These are phyloP conservation scores for Nicotiana attenuata DNA, from an alignment of 257 asterid species.

Conservation along the genomic window DNA sequence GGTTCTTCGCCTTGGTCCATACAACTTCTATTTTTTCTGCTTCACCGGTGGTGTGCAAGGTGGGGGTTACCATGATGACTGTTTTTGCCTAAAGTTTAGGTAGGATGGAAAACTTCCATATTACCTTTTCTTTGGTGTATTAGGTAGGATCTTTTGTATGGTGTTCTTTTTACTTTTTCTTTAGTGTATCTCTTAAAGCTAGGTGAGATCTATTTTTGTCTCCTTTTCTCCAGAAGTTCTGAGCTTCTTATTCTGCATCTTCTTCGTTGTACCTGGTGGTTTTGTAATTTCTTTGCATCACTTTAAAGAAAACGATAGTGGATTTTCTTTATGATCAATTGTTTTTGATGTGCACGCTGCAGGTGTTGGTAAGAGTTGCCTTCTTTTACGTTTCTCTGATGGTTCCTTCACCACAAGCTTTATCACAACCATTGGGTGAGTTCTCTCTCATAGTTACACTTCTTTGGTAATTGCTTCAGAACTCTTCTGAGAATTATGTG, in stretches of 20 bases:
- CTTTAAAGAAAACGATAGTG: background rate
- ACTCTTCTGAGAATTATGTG: background rate
- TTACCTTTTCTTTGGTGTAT: background rate
- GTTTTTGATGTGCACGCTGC: background rate
- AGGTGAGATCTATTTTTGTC: background rate
- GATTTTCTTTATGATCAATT: background rate
- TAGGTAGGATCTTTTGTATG: background rate
- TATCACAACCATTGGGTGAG: slow-evolving; percentile 38
- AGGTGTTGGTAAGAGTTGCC: slow-evolving; percentile 48
- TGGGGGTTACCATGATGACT: background rate
- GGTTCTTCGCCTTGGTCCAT: background rate
- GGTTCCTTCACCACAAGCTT: slow-evolving; percentile 41
- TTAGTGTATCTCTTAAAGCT: background rate
- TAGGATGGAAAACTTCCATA: background rate
- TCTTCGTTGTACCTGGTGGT: background rate
- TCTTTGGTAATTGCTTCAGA: background rate
- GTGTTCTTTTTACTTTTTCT: background rate
- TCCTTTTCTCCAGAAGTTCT: background rate
- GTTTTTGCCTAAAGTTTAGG: background rate
- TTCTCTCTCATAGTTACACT: background rate
- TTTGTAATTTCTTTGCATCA: background rate
- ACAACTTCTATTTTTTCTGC: background rate
- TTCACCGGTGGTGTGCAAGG: background rate
- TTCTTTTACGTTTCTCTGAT: slow-evolving; percentile 39
- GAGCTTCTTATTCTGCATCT: background rate